Evolutionary conservation across 73 alveolate species (phyloP).

Genomic region (Tetrahymena malaccensis): DNA sequence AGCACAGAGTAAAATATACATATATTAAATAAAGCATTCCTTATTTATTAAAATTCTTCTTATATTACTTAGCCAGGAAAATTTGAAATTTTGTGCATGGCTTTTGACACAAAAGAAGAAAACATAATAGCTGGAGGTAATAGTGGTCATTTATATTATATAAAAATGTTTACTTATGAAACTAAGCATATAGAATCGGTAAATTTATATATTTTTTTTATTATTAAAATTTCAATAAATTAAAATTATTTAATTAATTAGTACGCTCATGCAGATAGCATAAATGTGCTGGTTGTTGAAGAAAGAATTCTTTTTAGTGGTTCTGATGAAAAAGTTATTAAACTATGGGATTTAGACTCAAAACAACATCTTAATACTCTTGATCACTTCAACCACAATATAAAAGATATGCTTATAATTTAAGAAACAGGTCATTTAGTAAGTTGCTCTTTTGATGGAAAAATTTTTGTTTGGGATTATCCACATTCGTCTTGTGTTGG

Average conservation of each 20-base stretch:
- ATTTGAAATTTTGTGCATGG: constrained; percentile 63
- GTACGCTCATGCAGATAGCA: constrained; percentile 69
- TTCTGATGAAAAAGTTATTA: constrained; percentile 75
- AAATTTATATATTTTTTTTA: background rate
- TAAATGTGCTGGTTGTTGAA: constrained; percentile 72
- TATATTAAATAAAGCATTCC: background rate
- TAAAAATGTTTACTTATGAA: constrained; percentile 60
- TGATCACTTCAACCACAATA: constrained; percentile 52
- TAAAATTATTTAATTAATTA: background rate
- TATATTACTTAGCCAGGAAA: constrained; percentile 7
- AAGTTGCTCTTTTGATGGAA: constrained; percentile 59
- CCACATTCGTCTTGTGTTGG: constrained; percentile 20
- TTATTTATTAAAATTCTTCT: background rate
- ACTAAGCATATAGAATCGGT: constrained; percentile 37
- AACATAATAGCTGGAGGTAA: constrained; percentile 74
- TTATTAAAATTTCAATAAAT: background rate
- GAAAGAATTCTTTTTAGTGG: constrained; percentile 72
- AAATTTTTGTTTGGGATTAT: constrained; percentile 61
- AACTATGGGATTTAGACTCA: constrained; percentile 66
- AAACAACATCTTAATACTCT: constrained; percentile 41
- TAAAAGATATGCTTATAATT: constrained; percentile 51
- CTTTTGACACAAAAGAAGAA: constrained; percentile 56
- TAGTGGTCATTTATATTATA: constrained; percentile 46
- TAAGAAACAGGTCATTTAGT: constrained; percentile 71
- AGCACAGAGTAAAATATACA: background rate